A percentile compares a stretch with the other conserved stretches of the same genome.
Conservation (phyloP, 805 yeast genomes). For the Yamadazyma paraphyllophila region DNA sequence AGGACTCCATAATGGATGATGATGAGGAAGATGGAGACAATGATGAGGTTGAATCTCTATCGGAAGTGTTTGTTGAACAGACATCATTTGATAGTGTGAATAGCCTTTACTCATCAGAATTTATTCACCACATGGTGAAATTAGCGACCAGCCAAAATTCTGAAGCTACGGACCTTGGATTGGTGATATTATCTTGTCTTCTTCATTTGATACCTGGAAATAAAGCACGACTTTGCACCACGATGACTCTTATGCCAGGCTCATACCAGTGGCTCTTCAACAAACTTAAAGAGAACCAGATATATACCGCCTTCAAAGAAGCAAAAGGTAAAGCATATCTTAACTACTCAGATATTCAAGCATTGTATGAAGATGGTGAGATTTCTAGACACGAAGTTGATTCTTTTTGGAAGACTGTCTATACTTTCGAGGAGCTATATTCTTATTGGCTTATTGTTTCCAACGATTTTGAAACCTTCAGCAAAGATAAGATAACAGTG, state of each 20-base stretch:
- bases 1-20: constrained; percentile 18
- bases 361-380: neutral
- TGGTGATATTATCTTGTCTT: constrained; percentile 24
- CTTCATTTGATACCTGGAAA: constrained; percentile 36
- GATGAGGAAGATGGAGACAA: constrained; percentile 21
- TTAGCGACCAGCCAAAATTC: constrained; percentile 1
- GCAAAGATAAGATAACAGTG: constrained; percentile 37
- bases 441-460: constrained; percentile 67
- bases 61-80: constrained; percentile 3
- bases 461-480: constrained; percentile 60
- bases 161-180: constrained; percentile 13
- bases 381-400: neutral
- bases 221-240: constrained; percentile 40
- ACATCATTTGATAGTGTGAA: constrained; percentile 11
- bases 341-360: neutral
- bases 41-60: neutral
- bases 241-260: constrained; percentile 40
- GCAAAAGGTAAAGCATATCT: constrained; percentile 13
- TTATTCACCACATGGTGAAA: constrained; percentile 20
- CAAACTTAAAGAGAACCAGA: constrained; percentile 19
- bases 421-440: constrained; percentile 56
- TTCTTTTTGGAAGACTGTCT: constrained; percentile 38
- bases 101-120: constrained; percentile 20
- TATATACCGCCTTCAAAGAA: constrained; percentile 16
- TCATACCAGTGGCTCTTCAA: constrained; percentile 32